Conservation (phyloP, 2,329 filamentous ascomycete species). For the Knufia fluminis region DNA sequence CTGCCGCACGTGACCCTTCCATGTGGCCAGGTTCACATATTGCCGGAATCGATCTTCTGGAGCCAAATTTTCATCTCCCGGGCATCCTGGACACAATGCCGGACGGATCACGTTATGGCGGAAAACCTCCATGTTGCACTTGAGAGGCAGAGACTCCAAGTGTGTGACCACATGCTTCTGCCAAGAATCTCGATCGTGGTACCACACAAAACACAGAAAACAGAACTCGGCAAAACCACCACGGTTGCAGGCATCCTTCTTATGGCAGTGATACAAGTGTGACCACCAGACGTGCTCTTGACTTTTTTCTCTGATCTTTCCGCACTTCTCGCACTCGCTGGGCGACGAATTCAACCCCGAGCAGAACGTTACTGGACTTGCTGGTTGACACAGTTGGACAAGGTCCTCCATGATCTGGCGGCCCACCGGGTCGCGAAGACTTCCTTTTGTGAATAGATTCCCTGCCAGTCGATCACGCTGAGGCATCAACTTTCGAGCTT, state of each 20-base stretch:
- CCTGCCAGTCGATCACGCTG: slow-evolving; percentile 6
- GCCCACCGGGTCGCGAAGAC: slow-evolving; percentile 9
- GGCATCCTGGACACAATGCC: slow-evolving; percentile 6
- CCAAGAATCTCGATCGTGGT: neutral
- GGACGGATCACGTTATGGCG: slow-evolving; percentile 6
- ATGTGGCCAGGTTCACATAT: slow-evolving; percentile 5
- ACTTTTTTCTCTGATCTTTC: too few species aligned
- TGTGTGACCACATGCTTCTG: neutral
- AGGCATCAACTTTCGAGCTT: slow-evolving; percentile 10
- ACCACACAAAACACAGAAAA: slow-evolving; percentile 9
- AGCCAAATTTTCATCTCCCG: slow-evolving; percentile 3
- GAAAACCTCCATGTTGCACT: slow-evolving; percentile 6
- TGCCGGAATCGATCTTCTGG: too few species aligned
- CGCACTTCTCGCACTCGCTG: neutral
- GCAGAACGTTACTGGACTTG: slow-evolving; percentile 6
- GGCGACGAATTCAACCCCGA: slow-evolving; percentile 7
- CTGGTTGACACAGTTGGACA: slow-evolving; percentile 1
- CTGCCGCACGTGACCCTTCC: slow-evolving; percentile 3
- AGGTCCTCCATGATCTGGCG: slow-evolving; percentile 9
- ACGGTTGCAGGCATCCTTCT: neutral
- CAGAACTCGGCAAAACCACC: slow-evolving; percentile 4
- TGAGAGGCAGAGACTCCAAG: neutral
- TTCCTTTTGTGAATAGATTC: slow-evolving; percentile 6
- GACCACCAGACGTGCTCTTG: neutral
- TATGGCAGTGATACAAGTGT: slow-evolving; percentile 3